Evolutionary conservation across 192 early-diverging fungal genomes (phyloP).

Genomic region (Linnemannia elongata): DNA sequence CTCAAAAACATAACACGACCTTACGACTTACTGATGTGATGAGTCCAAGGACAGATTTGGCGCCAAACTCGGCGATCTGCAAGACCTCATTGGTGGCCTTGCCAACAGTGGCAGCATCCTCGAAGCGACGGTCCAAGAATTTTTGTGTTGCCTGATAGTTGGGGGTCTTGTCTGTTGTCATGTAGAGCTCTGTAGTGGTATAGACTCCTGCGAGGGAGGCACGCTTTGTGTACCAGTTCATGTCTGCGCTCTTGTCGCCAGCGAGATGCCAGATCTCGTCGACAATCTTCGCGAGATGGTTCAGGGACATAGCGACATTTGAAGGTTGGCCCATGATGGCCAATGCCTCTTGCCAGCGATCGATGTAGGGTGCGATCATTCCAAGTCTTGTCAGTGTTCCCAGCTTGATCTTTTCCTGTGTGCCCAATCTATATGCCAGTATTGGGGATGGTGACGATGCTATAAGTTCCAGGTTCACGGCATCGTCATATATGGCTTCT

Average conservation of each 20-base stretch:
- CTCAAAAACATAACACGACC: too few relatives aligned
- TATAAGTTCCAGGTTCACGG: neutral
- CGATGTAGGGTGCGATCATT: slow-evolving; percentile 78
- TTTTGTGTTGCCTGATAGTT: slow-evolving; percentile 77
- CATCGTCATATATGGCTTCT: too few relatives aligned
- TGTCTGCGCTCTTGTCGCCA: slow-evolving; percentile 84
- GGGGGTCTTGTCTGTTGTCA: slow-evolving; percentile 90
- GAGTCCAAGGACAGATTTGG: slow-evolving; percentile 58
- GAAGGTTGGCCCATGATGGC: slow-evolving; percentile 84
- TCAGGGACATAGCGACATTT: slow-evolving; percentile 77
- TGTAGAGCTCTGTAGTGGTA: slow-evolving; percentile 90
- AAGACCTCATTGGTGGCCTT: slow-evolving; percentile 59
- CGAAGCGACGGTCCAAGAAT: slow-evolving; percentile 86
- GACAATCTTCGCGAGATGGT: slow-evolving; percentile 76
- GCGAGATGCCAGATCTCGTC: slow-evolving; percentile 93
- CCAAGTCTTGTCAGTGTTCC: slow-evolving; percentile 75
- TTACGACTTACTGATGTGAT: slow-evolving; percentile 61
- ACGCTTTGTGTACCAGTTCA: slow-evolving; percentile 93
- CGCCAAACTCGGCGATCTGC: slow-evolving; percentile 57
- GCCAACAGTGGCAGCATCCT: slow-evolving; percentile 75
- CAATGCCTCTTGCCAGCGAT: slow-evolving; percentile 82
- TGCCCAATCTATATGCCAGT: slow-evolving; percentile 41
- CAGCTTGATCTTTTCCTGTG: slow-evolving; percentile 70
- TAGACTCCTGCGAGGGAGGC: slow-evolving; percentile 86
- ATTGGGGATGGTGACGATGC: neutral